Percentiles rank a stretch among this genome's conserved stretches.
Evolutionary conservation across 345 rosid species (phyloP).

Genomic region (Orychophragmus violaceus): DNA sequence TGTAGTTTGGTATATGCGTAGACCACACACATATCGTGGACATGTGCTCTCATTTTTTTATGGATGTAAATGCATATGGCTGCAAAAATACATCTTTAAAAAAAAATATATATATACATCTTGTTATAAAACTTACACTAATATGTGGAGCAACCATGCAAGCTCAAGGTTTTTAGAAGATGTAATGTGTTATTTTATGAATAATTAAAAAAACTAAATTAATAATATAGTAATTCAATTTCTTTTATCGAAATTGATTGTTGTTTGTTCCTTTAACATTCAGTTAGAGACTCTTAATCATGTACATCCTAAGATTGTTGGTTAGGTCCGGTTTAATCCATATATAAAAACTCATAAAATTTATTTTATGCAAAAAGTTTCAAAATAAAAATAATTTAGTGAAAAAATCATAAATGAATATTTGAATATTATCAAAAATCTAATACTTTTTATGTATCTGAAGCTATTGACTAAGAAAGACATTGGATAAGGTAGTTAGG

Average conservation of each 20-base stretch:
- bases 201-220: no score
- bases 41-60: constrained; percentile 22
- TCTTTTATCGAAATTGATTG: no score
- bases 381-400: no score
- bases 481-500: constrained; percentile 26
- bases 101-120: no score
- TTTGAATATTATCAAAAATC: no score
- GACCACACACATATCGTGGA: constrained; percentile 14
- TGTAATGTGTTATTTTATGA: background rate
- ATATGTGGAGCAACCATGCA: constrained; percentile 4
- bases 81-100: background rate
- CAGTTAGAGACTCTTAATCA: no score
- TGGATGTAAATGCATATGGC: constrained; percentile 1
- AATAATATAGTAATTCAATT: no score
- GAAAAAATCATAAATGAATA: background rate
- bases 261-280: no score
- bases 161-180: background rate
- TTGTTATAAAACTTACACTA: background rate
- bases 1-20: constrained; percentile 25
- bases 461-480: background rate
- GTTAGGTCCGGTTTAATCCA: no score
- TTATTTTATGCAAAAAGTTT: no score
- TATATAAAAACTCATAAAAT: no score
- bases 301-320: no score
- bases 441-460: background rate